Evolutionary conservation across 1,284 basidiomycete genomes (phyloP), one percentile per base, ranked within the genome.

Genomic region (Inonotus hispidus): DNA sequence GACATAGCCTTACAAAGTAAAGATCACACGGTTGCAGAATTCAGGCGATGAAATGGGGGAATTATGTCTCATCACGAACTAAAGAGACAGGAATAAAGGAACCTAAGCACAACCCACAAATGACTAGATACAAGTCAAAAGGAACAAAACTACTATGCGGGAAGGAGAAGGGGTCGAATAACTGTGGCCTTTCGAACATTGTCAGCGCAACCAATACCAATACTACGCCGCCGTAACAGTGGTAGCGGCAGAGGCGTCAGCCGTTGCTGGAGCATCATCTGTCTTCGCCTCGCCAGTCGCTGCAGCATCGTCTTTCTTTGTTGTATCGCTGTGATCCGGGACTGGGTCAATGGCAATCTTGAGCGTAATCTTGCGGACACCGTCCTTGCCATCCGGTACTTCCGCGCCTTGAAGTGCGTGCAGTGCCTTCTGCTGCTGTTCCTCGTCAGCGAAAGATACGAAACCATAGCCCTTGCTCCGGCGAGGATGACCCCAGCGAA

Each of bases 401-500:
- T 93, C 86, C 74, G 92, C 91, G 72, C 89, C 92, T 69, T 93
- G 81, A 67, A 93, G 81, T 67, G 84, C 82, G 59, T 80, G 82
- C 66, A 96, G 89, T 46, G 92, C 93, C 78, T 92, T 92, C 72
- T 86, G 74, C 79, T 95, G 93, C 74, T 92, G 84, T 66, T 83
- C 86, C 71, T 93, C 88, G 68, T 80, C 79, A 64, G 90, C 91
- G 64, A 95, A 90, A 68, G 95, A 93, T 69, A 96, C 93, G 71
- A 96, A 96, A 61, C 92, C 95, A 73, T 94, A 97, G 63, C 94
- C 94, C 77, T 95, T 95, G 80, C 88, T 92, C 77, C 82, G 88
- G 72, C 87, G 83, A 66, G 87, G 85, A 58, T 84, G 82, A 13
- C 90, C 90, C 80, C 84, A 92, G 71, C 89, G 87, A 69, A 87